phyloP scores from a whole-genome alignment of 345 rosid genomes.

The Corymbia maculata region DNA sequence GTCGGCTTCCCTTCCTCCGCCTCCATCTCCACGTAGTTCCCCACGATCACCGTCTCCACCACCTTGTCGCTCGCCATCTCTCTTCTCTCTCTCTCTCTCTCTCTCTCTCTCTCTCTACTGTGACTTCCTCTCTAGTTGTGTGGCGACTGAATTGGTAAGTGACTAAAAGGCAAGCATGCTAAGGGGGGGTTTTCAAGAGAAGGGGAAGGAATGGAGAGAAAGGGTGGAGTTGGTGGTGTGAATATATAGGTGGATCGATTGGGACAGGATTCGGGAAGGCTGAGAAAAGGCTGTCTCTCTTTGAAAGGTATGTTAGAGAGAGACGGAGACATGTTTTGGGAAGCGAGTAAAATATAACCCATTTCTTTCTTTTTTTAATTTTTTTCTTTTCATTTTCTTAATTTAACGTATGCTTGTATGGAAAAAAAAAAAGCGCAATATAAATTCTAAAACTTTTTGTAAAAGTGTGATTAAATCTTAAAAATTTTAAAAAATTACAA shows the following conservation, averaged over 20 bases:
- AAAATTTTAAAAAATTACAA: no score
- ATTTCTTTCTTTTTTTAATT: neutral
- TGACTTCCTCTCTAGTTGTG: neutral
- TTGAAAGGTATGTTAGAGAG: neutral
- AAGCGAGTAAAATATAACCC: neutral
- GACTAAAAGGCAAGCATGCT: neutral
- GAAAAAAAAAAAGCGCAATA: neutral
- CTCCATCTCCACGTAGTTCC: constrained; percentile 96
- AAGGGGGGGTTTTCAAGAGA: neutral
- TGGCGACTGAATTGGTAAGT: neutral
- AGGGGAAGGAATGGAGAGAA: neutral
- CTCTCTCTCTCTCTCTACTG: neutral
- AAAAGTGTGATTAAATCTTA: no score
- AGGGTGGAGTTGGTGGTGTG: neutral
- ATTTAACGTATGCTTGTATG: neutral
- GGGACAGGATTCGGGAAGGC: neutral
- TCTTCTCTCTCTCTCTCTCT: neutral
- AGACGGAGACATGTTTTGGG: neutral
- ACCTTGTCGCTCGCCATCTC: constrained; percentile 57
- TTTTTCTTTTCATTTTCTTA: neutral
- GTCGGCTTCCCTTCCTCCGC: constrained; percentile 55
- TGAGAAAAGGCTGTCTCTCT: neutral
- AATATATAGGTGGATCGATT: constrained; percentile 8
- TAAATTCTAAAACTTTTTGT: no score
- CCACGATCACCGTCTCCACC: constrained; percentile 78